These are phyloP conservation scores for Leccinellum luteum DNA, from an alignment of 768 basidiomycete genomes.

Conservation along the genomic window DNA sequence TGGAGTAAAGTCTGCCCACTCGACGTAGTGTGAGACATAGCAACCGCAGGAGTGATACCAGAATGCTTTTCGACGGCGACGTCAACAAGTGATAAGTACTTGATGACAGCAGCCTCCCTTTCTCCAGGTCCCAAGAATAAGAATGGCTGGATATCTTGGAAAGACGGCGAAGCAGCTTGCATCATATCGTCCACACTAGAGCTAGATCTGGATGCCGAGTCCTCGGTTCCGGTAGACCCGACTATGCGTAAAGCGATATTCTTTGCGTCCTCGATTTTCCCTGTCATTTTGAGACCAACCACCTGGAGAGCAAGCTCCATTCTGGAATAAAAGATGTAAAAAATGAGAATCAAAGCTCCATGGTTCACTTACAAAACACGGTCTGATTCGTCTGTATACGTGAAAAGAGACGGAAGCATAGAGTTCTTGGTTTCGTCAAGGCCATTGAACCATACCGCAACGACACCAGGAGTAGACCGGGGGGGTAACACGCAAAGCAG, in stretches of 20 bases:
- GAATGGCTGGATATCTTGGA: conserved; percentile 55
- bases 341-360: conserved; percentile 1
- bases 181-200: conserved; percentile 43
- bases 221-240: conserved; percentile 61
- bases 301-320: conserved; percentile 97
- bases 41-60: conserved; percentile 44
- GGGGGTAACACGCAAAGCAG: conserved; percentile 91
- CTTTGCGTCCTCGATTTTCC: conserved; percentile 89
- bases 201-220: conserved; percentile 35
- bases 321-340: conserved; percentile 39
- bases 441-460: conserved; percentile 87
- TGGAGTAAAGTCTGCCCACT: conserved; percentile 89
- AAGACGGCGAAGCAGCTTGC: conserved; percentile 47
- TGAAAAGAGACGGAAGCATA: conserved; percentile 65
- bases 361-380: conserved; percentile 67
- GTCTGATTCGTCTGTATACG: conserved; percentile 89
- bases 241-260: conserved; percentile 94
- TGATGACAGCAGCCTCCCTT: conserved; percentile 68
- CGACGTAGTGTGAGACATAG: conserved; percentile 68
- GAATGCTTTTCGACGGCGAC: conserved; percentile 46
- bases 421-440: conserved; percentile 59
- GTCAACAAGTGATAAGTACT: conserved; percentile 80
- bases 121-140: conserved; percentile 55
- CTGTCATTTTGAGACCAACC: conserved; percentile 95
- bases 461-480: conserved; percentile 73